Percentiles rank a stretch among this genome's conserved stretches.
phyloP scores from a whole-genome alignment of 2,329 filamentous ascomycete genomes.

The Diaporthe citrichinensis region DNA sequence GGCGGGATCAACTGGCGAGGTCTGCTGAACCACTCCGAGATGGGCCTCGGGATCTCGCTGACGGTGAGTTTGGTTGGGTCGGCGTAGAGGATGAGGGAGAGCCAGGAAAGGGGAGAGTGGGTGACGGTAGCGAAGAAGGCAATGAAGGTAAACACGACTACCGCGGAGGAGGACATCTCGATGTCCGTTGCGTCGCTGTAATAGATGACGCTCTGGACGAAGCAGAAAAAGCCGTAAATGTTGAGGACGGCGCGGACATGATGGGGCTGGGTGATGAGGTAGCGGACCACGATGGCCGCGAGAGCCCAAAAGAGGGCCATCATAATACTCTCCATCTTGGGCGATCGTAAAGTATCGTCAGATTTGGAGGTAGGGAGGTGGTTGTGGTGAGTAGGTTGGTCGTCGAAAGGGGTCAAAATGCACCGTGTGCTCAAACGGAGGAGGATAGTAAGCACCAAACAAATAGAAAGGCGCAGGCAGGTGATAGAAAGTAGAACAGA shows the following conservation, averaged over 20 bases:
- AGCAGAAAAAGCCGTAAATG: background rate
- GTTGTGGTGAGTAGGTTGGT: background rate
- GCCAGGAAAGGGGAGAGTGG: background rate
- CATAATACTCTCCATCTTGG: background rate
- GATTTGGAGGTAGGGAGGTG: background rate
- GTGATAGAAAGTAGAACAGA: background rate
- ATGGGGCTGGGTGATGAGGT: conserved; percentile 9
- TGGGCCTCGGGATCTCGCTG: background rate
- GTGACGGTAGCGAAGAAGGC: background rate
- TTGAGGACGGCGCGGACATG: background rate
- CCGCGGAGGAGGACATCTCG: background rate
- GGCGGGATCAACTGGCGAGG: background rate
- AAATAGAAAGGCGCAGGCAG: background rate
- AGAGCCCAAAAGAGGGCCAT: background rate
- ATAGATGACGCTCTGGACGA: background rate
- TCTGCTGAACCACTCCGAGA: background rate
- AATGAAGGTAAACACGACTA: background rate
- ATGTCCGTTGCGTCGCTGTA: background rate
- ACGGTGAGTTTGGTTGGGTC: background rate
- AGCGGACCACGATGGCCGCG: background rate
- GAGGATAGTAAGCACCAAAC: background rate
- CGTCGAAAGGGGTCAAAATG: background rate
- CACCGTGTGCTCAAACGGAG: background rate
- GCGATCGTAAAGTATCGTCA: background rate
- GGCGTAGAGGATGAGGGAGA: conserved; percentile 1